Base-by-base conservation (phyloP, 164 flowering plant genomes). In the Warburgia ugandensis region DNA sequence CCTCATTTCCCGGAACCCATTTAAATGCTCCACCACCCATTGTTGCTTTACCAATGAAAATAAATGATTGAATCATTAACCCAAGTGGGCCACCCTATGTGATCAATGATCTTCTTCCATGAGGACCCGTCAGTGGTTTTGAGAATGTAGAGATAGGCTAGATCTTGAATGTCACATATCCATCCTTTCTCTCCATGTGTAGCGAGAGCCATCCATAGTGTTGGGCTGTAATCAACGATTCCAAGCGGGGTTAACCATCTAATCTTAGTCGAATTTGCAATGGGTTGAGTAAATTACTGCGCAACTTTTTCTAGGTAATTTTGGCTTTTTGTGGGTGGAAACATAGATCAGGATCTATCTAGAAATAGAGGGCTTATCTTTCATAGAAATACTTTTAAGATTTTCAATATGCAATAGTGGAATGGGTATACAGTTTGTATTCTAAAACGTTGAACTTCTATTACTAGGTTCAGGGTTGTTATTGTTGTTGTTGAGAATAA, bases 1-100 rank as follows among this genome's bases (percentile, higher is more conserved):
- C 16, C 11, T 31, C 23, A 1, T 31, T 28, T 27, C 46, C 46
- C 9, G 81, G 46, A 56, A 73, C 84, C 0, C 66, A 65, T 2
- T 75, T 58, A 90, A 62, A 90, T 65, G 71, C 97, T 90, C 97
- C 97, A 90, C 95, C 97, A 90, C 0, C 95, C 88, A 47, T 90
- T 94, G 1, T 75, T 90, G 13, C 77, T 72, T 51, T 63, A 66
- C 16, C 86, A 81, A 61, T 90, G 97, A 41, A 81, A 90, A 68
- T 55, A 90, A 20, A 90, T 28, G 5, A 68, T 59, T 4, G 80
- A 64, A 14, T 89, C 97, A n/a, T 84, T 77, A 17, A 70, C 73
- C 88, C 94, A 90, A 1, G 94, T 63, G 7, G 97, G 97, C 95
- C 95, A 90, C 0, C 97, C 95, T 5, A 95, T 94, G 8, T 32